Conservation (phyloP, 805 yeast species). For the Metschnikowia cerradonensis region DNA sequence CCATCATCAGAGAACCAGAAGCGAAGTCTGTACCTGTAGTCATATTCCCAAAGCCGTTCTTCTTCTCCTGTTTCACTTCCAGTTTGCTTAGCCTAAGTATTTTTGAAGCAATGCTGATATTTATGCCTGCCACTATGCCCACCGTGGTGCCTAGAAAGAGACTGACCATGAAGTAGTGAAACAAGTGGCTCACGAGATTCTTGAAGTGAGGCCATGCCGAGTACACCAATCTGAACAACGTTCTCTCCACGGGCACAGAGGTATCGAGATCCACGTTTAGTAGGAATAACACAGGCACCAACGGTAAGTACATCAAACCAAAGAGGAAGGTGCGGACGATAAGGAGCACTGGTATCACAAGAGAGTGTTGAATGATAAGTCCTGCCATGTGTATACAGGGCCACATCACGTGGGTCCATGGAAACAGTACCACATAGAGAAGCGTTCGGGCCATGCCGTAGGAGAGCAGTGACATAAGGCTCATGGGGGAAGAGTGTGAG, state of each 20-base stretch:
- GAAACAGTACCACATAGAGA: constrained; percentile 7
- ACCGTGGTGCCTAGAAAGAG: constrained; percentile 14
- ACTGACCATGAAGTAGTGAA: constrained; percentile 16
- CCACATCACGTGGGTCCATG: constrained; percentile 10
- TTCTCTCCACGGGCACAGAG: constrained; percentile 15
- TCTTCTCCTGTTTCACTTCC: not conserved
- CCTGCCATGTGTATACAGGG: constrained; percentile 9
- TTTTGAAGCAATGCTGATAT: constrained; percentile 9
- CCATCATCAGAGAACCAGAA: not conserved
- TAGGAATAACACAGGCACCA: constrained; percentile 12
- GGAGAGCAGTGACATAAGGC: not conserved
- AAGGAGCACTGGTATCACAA: constrained; percentile 13
- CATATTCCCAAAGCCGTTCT: not conserved
- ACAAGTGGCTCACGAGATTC: constrained; percentile 10
- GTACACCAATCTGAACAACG: constrained; percentile 10
- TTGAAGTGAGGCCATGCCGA: constrained; percentile 13
- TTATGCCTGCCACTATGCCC: constrained; percentile 16
- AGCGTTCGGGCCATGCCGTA: not conserved
- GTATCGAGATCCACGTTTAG: constrained; percentile 11
- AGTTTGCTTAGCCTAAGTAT: constrained; percentile 5
- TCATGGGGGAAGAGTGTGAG: not conserved
- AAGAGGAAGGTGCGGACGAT: constrained; percentile 16
- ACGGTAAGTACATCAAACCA: constrained; percentile 16
- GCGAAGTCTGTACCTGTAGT: not conserved
- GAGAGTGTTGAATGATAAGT: constrained; percentile 10